Conservation (phyloP, 441 rosid genomes). For the Gossypium gossypioides region DNA sequence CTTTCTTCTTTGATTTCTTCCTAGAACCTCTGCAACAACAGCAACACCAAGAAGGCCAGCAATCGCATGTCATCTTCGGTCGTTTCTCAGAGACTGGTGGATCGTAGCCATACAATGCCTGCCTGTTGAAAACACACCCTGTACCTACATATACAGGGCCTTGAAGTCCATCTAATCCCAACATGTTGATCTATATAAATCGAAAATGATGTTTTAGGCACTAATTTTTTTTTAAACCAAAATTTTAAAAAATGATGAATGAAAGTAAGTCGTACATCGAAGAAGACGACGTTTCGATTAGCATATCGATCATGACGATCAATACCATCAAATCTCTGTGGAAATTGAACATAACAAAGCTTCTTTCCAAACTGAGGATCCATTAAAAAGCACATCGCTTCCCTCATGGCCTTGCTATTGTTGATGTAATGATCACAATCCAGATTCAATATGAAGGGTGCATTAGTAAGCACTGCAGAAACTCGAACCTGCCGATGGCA, state of each 20-base stretch:
- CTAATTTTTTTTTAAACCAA: neutral
- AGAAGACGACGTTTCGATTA: constrained; percentile 76
- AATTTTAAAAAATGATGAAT: neutral
- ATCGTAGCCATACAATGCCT: constrained; percentile 56
- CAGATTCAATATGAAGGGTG: constrained; percentile 74
- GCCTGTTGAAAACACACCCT: constrained; percentile 60
- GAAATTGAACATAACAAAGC: constrained; percentile 83
- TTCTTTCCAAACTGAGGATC: constrained; percentile 77
- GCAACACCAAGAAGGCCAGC: constrained; percentile 86
- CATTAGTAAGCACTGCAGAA: constrained; percentile 83
- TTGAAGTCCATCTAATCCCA: constrained; percentile 79
- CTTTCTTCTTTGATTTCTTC: constrained; percentile 52
- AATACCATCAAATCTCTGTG: constrained; percentile 87
- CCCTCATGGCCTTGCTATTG: constrained; percentile 75
- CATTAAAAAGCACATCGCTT: constrained; percentile 94
- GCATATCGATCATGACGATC: constrained; percentile 83
- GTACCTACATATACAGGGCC: constrained; percentile 69
- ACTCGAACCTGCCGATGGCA: constrained; percentile 56
- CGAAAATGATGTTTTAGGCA: neutral
- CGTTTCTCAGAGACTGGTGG: constrained; percentile 62
- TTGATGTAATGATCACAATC: constrained; percentile 89
- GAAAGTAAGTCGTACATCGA: constrained; percentile 36
- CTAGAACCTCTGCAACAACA: constrained; percentile 81
- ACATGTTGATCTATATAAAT: constrained; percentile 63
- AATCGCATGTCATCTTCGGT: constrained; percentile 80